Evolutionary conservation across 1,284 basidiomycete genomes (phyloP).

Genomic region (Caloboletus firmus): DNA sequence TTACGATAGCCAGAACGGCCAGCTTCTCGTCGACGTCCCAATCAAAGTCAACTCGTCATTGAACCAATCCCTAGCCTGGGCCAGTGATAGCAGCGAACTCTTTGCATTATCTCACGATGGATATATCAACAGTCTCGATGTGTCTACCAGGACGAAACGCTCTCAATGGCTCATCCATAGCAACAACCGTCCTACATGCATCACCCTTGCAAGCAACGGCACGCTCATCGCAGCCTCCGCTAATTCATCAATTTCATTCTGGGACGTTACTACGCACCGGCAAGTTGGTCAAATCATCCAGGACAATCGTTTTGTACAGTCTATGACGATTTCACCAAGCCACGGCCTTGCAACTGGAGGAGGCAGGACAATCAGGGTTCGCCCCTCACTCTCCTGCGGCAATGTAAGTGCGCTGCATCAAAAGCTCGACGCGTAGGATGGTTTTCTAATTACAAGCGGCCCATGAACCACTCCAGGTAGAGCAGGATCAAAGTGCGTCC

Average conservation of each 20-base stretch:
- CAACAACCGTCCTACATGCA: background rate
- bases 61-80: background rate
- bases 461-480: background rate
- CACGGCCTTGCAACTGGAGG: background rate
- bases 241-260: background rate
- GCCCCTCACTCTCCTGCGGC: too few relatives aligned
- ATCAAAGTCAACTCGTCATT: background rate
- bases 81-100: background rate
- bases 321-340: background rate
- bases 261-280: background rate
- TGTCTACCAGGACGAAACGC: background rate
- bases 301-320: background rate
- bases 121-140: background rate
- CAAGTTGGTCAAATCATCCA: background rate
- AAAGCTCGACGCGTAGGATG: background rate
- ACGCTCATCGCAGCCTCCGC: background rate
- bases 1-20: slow-evolving; percentile 1
- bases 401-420: too few relatives aligned
- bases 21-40: background rate
- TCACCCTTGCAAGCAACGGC: background rate
- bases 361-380: background rate
- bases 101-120: background rate
- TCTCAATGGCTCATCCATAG: background rate
- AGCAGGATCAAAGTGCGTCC: background rate
- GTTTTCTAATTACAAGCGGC: background rate